phyloP scores from a whole-genome alignment of 108 stramenopile species.

The Aureococcus anophagefferens region DNA sequence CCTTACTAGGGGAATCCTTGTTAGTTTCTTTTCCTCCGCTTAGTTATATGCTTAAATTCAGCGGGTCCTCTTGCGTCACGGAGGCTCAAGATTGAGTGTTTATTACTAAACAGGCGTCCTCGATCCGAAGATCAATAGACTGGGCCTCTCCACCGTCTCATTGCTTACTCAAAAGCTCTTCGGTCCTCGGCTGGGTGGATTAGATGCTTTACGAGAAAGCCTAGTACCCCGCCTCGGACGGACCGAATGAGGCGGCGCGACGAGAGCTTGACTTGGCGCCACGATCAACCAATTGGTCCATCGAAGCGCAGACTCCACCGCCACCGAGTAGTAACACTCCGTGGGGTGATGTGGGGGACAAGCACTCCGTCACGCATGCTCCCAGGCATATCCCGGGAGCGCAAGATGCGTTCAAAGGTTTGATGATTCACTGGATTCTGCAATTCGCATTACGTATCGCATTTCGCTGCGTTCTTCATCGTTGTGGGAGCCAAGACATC shows the following conservation, averaged over 20 bases:
- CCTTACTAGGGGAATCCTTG: conserved; percentile 87
- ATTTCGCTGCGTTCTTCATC: conserved; percentile 99
- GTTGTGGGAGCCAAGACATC: conserved; percentile 95
- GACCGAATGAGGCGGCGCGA: too few relatives aligned
- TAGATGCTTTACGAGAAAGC: too few relatives aligned
- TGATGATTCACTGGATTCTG: conserved; percentile 87
- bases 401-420: conserved; percentile 92
- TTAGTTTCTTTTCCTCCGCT: conserved; percentile 94
- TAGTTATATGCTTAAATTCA: conserved; percentile 97
- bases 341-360: conserved; percentile 60
- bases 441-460: conserved; percentile 95
- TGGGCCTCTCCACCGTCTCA: conserved; percentile 6
- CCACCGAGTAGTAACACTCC: conserved; percentile 1
- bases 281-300: conserved; percentile 8
- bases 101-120: conserved; percentile 5
- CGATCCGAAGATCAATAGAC: conserved; percentile 3
- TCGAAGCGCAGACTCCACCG: conserved; percentile 41
- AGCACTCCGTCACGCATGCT: conserved; percentile 84
- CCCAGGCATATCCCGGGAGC: conserved; percentile 69
- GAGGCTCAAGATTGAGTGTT: conserved; percentile 46
- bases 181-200: too few relatives aligned
- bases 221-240: too few relatives aligned
- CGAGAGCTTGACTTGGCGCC: conserved; percentile 13
- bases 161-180: conserved; percentile 27
- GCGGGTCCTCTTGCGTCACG: conserved; percentile 79